phyloP scores from a whole-genome alignment of 139 green algal genomes.

The Chlamydomonas sp. region DNA sequence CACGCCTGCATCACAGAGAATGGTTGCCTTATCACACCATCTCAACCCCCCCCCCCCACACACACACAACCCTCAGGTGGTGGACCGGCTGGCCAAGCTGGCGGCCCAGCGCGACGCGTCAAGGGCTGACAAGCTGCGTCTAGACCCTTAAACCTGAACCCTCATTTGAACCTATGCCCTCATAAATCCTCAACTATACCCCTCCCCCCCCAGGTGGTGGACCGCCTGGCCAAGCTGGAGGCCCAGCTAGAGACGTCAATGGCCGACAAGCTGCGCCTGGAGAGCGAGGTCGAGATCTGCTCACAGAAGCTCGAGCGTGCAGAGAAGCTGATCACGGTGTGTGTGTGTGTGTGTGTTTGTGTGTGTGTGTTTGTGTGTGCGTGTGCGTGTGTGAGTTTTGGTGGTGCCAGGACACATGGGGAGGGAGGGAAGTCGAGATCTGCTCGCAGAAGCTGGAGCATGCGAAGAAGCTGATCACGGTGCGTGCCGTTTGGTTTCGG shows the following conservation, averaged over 20 bases:
- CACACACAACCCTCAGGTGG: constrained; percentile 32
- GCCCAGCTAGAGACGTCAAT: constrained; percentile 42
- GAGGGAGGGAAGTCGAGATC: constrained; percentile 32
- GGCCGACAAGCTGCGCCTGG: constrained; percentile 37
- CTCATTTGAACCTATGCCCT: too few relatives aligned
- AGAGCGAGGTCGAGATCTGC: constrained; percentile 63
- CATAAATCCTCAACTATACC: too few relatives aligned
- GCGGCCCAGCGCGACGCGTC: constrained; percentile 52
- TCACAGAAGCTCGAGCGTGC: constrained; percentile 62
- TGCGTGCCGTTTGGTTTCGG: too few relatives aligned
- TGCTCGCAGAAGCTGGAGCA: constrained; percentile 58
- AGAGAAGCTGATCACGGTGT: constrained; percentile 62
- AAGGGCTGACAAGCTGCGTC: too few relatives aligned
- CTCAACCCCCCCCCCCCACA: too few relatives aligned
- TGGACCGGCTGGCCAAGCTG: constrained; percentile 62
- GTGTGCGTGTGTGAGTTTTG: too few relatives aligned
- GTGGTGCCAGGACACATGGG: too few relatives aligned
- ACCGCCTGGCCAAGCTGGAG: constrained; percentile 65
- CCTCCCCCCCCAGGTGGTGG: constrained; percentile 37
- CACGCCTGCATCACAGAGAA: too few relatives aligned
- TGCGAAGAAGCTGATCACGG: constrained; percentile 58
- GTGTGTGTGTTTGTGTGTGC: too few relatives aligned
- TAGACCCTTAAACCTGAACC: too few relatives aligned
- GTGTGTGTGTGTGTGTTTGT: too few relatives aligned
- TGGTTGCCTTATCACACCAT: too few relatives aligned